These are phyloP conservation scores for Suzukiozyma palmioleophila DNA, from an alignment of 1,139 yeast genomes.

Conservation along the genomic window DNA sequence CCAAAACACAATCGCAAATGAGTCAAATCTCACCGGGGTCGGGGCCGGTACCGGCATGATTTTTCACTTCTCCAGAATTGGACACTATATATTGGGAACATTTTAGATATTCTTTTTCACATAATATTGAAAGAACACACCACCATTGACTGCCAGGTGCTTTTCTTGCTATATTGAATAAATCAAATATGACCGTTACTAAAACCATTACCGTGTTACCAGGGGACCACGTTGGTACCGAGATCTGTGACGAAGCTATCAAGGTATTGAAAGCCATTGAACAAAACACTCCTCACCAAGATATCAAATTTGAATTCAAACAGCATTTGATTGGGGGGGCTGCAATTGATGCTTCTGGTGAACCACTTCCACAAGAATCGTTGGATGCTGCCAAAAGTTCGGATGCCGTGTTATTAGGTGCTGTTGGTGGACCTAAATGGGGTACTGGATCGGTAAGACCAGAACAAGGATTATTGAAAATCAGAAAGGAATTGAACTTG, in stretches of 20 bases:
- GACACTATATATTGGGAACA: too few species aligned
- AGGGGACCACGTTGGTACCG: conserved; percentile 97
- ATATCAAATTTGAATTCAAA: conserved; percentile 67
- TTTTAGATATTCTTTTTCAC: too few species aligned
- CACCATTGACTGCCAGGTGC: too few species aligned
- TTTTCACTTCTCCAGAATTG: too few species aligned
- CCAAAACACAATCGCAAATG: too few species aligned
- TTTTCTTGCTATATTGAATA: too few species aligned
- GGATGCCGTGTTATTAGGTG: conserved; percentile 92
- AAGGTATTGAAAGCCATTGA: conserved; percentile 82
- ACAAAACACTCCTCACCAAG: conserved; percentile 49
- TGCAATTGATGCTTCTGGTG: conserved; percentile 95
- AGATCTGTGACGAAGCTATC: conserved; percentile 83
- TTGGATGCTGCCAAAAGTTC: conserved; percentile 81
- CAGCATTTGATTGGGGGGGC: conserved; percentile 95
- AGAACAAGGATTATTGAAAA: conserved; percentile 90
- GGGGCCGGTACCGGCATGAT: too few species aligned
- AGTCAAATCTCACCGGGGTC: too few species aligned
- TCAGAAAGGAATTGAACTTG: conserved; percentile 87
- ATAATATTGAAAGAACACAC: too few species aligned
- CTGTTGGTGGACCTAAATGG: conserved; percentile 99
- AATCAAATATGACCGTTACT: conserved; percentile 15
- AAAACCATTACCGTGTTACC: conserved; percentile 84
- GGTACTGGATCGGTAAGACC: conserved; percentile 93
- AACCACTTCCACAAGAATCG: conserved; percentile 84